Conservation (phyloP, 768 basidiomycete species). For the Russula brevipes region DNA sequence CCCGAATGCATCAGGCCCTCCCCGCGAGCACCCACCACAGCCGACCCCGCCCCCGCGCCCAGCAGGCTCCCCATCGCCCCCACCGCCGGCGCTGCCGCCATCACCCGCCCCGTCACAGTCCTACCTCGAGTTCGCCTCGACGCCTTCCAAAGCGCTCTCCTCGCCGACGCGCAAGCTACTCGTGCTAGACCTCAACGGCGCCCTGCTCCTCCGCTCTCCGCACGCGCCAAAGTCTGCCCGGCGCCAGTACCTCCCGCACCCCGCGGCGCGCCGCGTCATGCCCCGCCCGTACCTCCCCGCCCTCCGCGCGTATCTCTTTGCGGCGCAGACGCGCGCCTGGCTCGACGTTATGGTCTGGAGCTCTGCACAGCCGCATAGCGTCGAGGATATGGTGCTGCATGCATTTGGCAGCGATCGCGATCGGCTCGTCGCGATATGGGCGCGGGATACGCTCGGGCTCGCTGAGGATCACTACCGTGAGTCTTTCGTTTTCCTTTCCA, state of each 20-base stretch:
- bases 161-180: conserved; percentile 54
- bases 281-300: conserved; percentile 62
- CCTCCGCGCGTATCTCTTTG: conserved; percentile 61
- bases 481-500: conserved; percentile 31
- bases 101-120: conserved; percentile 30
- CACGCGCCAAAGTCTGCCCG: conserved; percentile 26
- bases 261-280: conserved; percentile 39
- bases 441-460: conserved; percentile 73
- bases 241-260: background rate
- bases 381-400: conserved; percentile 64
- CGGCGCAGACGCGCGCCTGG: conserved; percentile 54
- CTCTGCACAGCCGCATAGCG: conserved; percentile 77
- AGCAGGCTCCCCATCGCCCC: background rate
- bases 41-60: background rate
- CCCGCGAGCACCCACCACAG: too few species aligned
- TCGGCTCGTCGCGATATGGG: conserved; percentile 64
- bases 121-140: conserved; percentile 36
- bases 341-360: conserved; percentile 88
- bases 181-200: conserved; percentile 72
- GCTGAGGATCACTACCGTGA: conserved; percentile 55
- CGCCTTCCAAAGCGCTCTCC: conserved; percentile 29
- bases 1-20: too few species aligned
- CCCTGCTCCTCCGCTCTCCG: conserved; percentile 57
- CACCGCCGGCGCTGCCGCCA: background rate
- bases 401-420: conserved; percentile 46